Percentiles rank a stretch among this genome's conserved stretches.
Evolutionary conservation across 108 stramenopile species (phyloP).

Genomic region (Cyclotella cryptica): DNA sequence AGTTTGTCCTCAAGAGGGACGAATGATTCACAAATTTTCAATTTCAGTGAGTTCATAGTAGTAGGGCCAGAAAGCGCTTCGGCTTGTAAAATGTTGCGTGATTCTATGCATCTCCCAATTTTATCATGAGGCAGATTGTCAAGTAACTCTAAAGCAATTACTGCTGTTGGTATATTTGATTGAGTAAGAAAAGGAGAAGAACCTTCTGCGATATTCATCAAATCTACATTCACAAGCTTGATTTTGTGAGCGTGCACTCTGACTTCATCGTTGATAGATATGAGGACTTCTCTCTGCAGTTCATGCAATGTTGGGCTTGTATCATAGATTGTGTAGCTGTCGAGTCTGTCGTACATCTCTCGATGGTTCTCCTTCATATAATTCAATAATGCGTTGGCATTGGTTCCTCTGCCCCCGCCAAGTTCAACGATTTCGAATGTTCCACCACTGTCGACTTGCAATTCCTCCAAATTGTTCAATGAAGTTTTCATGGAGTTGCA

Average conservation of each 20-base stretch:
- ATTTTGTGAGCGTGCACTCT: conserved; percentile 63
- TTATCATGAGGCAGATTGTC: conserved; percentile 92
- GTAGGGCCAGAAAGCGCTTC: conserved; percentile 33
- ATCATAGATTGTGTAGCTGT: conserved; percentile 78
- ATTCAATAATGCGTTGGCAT: conserved; percentile 71
- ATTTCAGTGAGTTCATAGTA: conserved; percentile 14
- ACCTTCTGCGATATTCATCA: conserved; percentile 80
- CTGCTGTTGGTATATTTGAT: conserved; percentile 66
- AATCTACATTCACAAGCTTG: conserved; percentile 61
- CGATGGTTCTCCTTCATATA: conserved; percentile 57
- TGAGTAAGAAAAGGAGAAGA: conserved; percentile 44
- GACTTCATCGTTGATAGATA: background rate
- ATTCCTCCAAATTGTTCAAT: conserved; percentile 5
- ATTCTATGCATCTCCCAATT: conserved; percentile 47
- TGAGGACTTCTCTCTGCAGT: conserved; percentile 58
- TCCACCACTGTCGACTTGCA: conserved; percentile 6
- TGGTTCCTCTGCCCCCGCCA: conserved; percentile 86
- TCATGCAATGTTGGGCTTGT: conserved; percentile 75
- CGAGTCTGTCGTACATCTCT: conserved; percentile 62
- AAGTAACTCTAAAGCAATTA: conserved; percentile 79
- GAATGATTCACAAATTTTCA: conserved; percentile 59
- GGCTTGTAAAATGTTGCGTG: conserved; percentile 67
- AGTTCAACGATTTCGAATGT: conserved; percentile 76
- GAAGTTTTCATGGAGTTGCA: conserved; percentile 32
- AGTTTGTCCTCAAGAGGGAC: conserved; percentile 70